phyloP scores from a whole-genome alignment of 2,329 filamentous ascomycete genomes.

The Fusarium fujikuroi region DNA sequence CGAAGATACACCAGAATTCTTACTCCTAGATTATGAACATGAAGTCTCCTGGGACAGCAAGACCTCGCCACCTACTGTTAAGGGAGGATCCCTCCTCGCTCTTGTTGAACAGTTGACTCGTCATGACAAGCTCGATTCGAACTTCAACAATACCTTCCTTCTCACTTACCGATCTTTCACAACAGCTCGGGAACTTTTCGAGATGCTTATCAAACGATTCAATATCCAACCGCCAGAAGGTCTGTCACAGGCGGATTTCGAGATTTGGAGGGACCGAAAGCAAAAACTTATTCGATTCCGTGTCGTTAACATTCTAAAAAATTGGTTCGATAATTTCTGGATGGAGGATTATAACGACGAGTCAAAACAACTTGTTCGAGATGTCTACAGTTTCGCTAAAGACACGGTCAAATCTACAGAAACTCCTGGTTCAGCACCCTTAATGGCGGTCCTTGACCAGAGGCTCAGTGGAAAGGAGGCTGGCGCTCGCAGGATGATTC shows the following conservation, averaged over 20 bases:
- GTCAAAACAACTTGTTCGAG: constrained; percentile 84
- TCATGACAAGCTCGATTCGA: constrained; percentile 94
- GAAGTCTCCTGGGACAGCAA: constrained; percentile 93
- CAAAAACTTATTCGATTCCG: constrained; percentile 96
- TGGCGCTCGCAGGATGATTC: constrained; percentile 84
- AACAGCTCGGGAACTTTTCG: constrained; percentile 87
- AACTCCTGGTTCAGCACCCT: constrained; percentile 84
- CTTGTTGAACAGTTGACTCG: constrained; percentile 95
- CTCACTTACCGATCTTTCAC: constrained; percentile 97
- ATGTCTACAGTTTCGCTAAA: constrained; percentile 90
- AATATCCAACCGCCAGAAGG: constrained; percentile 91
- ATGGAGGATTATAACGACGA: constrained; percentile 93
- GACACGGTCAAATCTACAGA: constrained; percentile 94
- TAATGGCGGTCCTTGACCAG: constrained; percentile 90
- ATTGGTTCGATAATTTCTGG: constrained; percentile 99
- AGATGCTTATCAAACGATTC: constrained; percentile 91
- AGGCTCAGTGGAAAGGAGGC: constrained; percentile 88
- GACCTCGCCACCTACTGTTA: constrained; percentile 77
- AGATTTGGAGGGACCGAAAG: constrained; percentile 91
- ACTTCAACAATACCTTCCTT: constrained; percentile 97
- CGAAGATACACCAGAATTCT: constrained; percentile 85
- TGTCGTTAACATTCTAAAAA: constrained; percentile 97
- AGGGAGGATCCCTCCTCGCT: constrained; percentile 88
- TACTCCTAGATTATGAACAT: constrained; percentile 86
- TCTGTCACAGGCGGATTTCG: constrained; percentile 78